These are phyloP conservation scores for Aspergillus saccharolyticus DNA, from an alignment of 495 filamentous ascomycete genomes.

Conservation along the genomic window DNA sequence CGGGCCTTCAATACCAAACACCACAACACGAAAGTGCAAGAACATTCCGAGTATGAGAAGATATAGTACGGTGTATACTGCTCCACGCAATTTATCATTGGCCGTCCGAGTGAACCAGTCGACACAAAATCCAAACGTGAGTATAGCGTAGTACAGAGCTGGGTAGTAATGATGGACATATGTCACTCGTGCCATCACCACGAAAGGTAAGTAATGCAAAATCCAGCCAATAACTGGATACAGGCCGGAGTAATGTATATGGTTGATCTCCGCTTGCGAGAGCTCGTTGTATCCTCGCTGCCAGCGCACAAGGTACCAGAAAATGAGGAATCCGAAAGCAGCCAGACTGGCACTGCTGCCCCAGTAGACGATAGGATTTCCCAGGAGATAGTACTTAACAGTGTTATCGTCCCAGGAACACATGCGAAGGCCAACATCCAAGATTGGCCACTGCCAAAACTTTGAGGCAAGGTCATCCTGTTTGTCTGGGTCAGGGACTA, in stretches of 20 bases:
- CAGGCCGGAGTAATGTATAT: slow-evolving; percentile 87
- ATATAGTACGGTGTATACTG: slow-evolving; percentile 68
- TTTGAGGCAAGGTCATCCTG: slow-evolving; percentile 95
- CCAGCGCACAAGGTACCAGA: slow-evolving; percentile 91
- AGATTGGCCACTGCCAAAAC: slow-evolving; percentile 98
- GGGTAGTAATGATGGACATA: slow-evolving; percentile 99
- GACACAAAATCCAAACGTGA: slow-evolving; percentile 79
- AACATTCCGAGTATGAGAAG: slow-evolving; percentile 70
- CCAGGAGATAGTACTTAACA: slow-evolving; percentile 96
- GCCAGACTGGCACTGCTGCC: slow-evolving; percentile 75
- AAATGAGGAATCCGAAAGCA: slow-evolving; percentile 62
- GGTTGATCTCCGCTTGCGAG: slow-evolving; percentile 71
- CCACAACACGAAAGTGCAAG: slow-evolving; percentile 86
- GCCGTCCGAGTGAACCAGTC: slow-evolving; percentile 73
- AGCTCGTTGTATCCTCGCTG: slow-evolving; percentile 91
- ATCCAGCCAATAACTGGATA: slow-evolving; percentile 94
- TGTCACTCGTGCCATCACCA: slow-evolving; percentile 95
- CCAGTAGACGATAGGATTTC: slow-evolving; percentile 97
- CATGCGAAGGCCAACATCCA: slow-evolving; percentile 94
- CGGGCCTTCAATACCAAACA: slow-evolving; percentile 88
- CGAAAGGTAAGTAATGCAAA: slow-evolving; percentile 91
- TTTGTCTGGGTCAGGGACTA: slow-evolving; percentile 97
- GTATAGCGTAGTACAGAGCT: slow-evolving; percentile 95
- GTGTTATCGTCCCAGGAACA: slow-evolving; percentile 96
- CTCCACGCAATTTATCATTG: slow-evolving; percentile 53